Evolutionary conservation across 2,329 filamentous ascomycete species (phyloP).

Genomic region (Mycocentrospora acerina): DNA sequence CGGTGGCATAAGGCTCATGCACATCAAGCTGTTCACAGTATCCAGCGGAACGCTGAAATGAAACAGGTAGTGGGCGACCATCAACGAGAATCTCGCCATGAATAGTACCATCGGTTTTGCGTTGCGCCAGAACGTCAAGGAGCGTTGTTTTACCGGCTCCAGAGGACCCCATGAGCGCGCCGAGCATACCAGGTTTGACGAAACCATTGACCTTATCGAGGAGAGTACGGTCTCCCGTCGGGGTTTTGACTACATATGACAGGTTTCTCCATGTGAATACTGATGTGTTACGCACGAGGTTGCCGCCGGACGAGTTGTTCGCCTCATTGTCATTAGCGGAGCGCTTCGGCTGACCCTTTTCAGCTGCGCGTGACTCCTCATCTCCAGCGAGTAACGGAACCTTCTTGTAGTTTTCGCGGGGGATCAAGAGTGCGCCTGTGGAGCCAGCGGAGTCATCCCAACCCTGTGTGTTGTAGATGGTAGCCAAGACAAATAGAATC

Average conservation of each 20-base stretch:
- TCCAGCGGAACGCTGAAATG: slow-evolving; percentile 35
- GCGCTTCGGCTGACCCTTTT: slow-evolving; percentile 14
- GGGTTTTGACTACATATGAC: slow-evolving; percentile 57
- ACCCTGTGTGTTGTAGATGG: slow-evolving; percentile 57
- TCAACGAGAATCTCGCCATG: slow-evolving; percentile 32
- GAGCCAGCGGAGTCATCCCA: slow-evolving; percentile 59
- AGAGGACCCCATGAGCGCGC: slow-evolving; percentile 39
- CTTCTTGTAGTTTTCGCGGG: slow-evolving; percentile 46
- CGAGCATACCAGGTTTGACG: slow-evolving; percentile 54
- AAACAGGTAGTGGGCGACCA: slow-evolving; percentile 24
- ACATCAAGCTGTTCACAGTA: slow-evolving; percentile 39
- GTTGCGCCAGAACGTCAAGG: slow-evolving; percentile 33
- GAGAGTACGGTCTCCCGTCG: slow-evolving; percentile 43
- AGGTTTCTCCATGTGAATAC: slow-evolving; percentile 67
- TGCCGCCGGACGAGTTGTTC: slow-evolving; percentile 20
- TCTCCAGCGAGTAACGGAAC: slow-evolving; percentile 41
- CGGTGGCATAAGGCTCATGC: slow-evolving; percentile 29
- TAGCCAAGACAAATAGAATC: slow-evolving; percentile 52
- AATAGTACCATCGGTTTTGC: slow-evolving; percentile 31
- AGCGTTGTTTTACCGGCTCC: slow-evolving; percentile 41
- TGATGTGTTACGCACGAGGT: slow-evolving; percentile 63
- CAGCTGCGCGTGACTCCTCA: slow-evolving; percentile 50
- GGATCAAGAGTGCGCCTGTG: slow-evolving; percentile 60
- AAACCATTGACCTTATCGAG: slow-evolving; percentile 56
- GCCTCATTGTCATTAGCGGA: background rate